phyloP scores from a whole-genome alignment of 768 basidiomycete genomes.

The Amyloporia xantha region DNA sequence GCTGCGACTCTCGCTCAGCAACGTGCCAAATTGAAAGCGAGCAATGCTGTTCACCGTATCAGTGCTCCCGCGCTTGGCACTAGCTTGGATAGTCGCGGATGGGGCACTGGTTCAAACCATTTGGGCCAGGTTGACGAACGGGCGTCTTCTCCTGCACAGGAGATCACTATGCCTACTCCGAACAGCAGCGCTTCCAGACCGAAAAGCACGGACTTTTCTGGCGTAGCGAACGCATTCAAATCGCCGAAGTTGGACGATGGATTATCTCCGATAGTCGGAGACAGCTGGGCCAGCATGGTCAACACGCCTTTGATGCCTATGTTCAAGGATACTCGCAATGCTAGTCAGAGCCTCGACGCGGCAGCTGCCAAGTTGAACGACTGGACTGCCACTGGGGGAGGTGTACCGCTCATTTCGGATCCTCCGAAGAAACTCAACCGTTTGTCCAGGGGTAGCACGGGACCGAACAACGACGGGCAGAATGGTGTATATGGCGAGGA shows the following conservation, averaged over 20 bases:
- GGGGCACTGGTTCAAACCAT: slow-evolving; percentile 54
- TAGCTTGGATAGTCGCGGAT: slow-evolving; percentile 49
- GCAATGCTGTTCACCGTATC: slow-evolving; percentile 76
- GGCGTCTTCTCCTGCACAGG: slow-evolving; percentile 55
- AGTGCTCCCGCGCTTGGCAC: slow-evolving; percentile 76
- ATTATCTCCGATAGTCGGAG: slow-evolving; percentile 55
- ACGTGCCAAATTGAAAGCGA: slow-evolving; percentile 83
- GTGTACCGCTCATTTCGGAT: slow-evolving; percentile 90
- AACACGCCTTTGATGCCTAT: slow-evolving; percentile 92
- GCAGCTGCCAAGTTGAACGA: slow-evolving; percentile 61
- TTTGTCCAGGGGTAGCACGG: slow-evolving; percentile 36
- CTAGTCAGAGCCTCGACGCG: slow-evolving; percentile 46
- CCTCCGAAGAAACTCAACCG: slow-evolving; percentile 78
- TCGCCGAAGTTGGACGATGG: slow-evolving; percentile 42
- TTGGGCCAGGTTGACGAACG: slow-evolving; percentile 85
- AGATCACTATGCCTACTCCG: slow-evolving; percentile 42
- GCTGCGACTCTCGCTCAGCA: slow-evolving; percentile 83
- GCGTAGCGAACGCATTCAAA: slow-evolving; percentile 46
- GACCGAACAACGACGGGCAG: slow-evolving; percentile 26
- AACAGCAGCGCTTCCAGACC: slow-evolving; percentile 55
- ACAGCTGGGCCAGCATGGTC: slow-evolving; percentile 97
- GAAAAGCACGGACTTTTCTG: slow-evolving; percentile 89
- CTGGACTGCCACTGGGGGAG: slow-evolving; percentile 40
- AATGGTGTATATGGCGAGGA: slow-evolving; percentile 46
- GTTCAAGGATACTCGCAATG: slow-evolving; percentile 60